Percentiles rank a stretch among this genome's conserved stretches.
phyloP scores from a whole-genome alignment of 176 grass and related monocot genomes.

The Oryza meyeriana region DNA sequence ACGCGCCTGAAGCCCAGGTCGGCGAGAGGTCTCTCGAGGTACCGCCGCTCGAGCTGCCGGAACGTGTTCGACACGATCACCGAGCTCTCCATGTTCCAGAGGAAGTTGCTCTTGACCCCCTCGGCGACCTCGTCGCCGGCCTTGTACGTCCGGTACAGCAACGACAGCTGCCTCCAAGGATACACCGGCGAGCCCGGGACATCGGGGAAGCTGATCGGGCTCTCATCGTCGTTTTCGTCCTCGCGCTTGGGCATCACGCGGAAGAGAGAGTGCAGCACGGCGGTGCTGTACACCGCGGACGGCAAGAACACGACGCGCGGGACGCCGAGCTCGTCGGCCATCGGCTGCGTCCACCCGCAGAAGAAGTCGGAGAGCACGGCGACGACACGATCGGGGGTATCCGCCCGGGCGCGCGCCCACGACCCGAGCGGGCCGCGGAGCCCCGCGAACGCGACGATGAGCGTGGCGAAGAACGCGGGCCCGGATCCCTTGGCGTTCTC shows the following conservation, averaged over 20 bases:
- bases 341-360: constrained; percentile 60
- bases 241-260: constrained; percentile 25
- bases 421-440: constrained; percentile 10
- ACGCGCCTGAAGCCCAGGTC: constrained; percentile 42
- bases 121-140: constrained; percentile 42
- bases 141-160: constrained; percentile 31
- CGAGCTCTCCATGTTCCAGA: constrained; percentile 45
- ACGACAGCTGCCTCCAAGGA: constrained; percentile 47
- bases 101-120: constrained; percentile 43
- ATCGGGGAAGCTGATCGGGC: constrained; percentile 17
- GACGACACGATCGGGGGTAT: constrained; percentile 5
- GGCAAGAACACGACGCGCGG: constrained; percentile 53
- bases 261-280: constrained; percentile 42
- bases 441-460: constrained; percentile 31
- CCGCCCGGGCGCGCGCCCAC: background rate
- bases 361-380: constrained; percentile 64
- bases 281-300: constrained; percentile 40
- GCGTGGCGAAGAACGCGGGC: background rate
- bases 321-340: constrained; percentile 38
- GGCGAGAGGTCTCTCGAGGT: constrained; percentile 37
- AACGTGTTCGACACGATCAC: constrained; percentile 52
- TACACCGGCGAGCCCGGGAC: constrained; percentile 35
- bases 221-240: constrained; percentile 14
- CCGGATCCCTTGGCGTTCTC: constrained; percentile 39
- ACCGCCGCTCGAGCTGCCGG: constrained; percentile 43